These are phyloP conservation scores for Erodium maritimum DNA, from an alignment of 345 rosid species.

Conservation along the genomic window DNA sequence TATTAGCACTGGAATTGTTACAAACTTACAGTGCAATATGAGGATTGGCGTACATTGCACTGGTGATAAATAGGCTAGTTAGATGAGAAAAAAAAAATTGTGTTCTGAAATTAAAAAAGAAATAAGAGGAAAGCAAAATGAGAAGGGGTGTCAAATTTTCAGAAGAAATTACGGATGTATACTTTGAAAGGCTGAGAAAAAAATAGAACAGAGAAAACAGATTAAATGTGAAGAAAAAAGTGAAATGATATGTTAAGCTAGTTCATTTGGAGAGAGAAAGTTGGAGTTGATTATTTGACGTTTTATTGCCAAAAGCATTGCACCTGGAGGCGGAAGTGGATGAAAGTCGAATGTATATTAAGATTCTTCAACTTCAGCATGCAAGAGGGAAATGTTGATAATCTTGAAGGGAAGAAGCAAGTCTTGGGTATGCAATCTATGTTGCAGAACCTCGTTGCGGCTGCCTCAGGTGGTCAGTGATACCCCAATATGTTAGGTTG, in stretches of 20 bases:
- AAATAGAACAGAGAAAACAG: conserved; percentile 7
- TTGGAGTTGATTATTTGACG: background rate
- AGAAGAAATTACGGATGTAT: conserved; percentile 7
- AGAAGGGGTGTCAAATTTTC: background rate
- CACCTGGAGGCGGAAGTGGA: conserved; percentile 8
- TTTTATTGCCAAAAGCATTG: background rate
- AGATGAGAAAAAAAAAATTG: conserved; percentile 4
- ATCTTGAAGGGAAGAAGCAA: conserved; percentile 23
- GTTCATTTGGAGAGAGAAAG: conserved; percentile 8
- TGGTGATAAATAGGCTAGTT: conserved; percentile 22
- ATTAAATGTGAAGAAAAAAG: background rate
- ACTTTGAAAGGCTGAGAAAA: conserved; percentile 5
- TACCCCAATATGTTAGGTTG: conserved; percentile 20
- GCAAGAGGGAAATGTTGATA: conserved; percentile 13
- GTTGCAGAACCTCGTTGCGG: conserved; percentile 29
- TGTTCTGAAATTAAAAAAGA: conserved; percentile 8
- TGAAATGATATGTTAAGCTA: conserved; percentile 6
- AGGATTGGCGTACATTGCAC: conserved; percentile 22
- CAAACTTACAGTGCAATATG: conserved; percentile 18
- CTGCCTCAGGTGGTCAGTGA: conserved; percentile 29
- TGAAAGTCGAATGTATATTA: conserved; percentile 11
- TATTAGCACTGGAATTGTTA: conserved; percentile 36
- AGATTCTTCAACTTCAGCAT: conserved; percentile 18
- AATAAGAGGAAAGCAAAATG: conserved; percentile 3
- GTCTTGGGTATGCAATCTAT: conserved; percentile 18